Evolutionary conservation across 129 eudicot species (phyloP), one percentile per base, ranked within the genome.

Genomic region (Sambucus nigra): DNA sequence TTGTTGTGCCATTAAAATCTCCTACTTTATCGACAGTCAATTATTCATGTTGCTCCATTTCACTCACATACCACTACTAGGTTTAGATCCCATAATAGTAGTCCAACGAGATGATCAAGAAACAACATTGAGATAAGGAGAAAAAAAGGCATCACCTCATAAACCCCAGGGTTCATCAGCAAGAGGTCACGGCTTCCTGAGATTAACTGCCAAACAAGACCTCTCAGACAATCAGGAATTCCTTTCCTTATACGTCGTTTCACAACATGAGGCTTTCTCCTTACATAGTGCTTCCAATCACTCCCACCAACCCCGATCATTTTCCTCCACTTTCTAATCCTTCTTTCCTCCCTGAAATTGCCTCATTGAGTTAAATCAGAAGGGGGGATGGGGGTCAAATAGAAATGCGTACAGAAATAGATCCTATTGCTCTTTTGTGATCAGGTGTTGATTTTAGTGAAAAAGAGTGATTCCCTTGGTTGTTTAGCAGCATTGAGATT

Each of bases 241-340:
- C 99, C 99, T 80, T 92, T 92, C 15, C 96, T 64, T 50, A 92
- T 81, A 28, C 99, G 75, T 31, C 99, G 67, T 68, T 83, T 86
- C 27, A 92, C 94, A 57, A 92, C 91, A 47, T 76, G 81, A 19
- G 94, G 91, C 73, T 80, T 92, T 62, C 96, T 80, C 63, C 95
- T 74, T 16, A 80, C 87, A 63, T 86, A 92, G 64, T 82, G 91
- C 82, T 86, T 92, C 99, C 96, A 92, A 73, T 92, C 99, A 54
- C 94, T 86, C 56, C 99, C 99, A 59, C 96, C 99, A 67, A 77
- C 94, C 63, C 99, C 99, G 47, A 92, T 82, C 99, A 92, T 92
- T 55, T 77, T 92, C 65, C 99, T 71, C 99, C 99, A 92, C 77
- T 92, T 92, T 51, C 81, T 78, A 39, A 86, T 71, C 62, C 83